These are phyloP conservation scores for Trichoderma aggressivum DNA, from an alignment of 2,329 filamentous ascomycete species.

Conservation along the genomic window DNA sequence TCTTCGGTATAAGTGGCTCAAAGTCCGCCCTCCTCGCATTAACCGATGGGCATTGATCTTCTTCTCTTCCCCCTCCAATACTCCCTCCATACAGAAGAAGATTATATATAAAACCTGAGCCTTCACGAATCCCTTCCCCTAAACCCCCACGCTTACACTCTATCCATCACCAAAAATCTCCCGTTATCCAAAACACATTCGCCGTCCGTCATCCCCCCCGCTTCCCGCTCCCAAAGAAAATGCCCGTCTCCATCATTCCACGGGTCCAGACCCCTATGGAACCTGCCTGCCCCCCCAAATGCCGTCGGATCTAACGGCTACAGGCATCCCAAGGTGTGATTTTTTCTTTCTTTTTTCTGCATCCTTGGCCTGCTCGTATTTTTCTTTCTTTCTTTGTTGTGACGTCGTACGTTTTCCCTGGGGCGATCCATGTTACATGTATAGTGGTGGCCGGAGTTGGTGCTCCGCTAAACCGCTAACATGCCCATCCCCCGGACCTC, in stretches of 20 bases:
- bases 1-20: not conserved
- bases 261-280: constrained; percentile 29
- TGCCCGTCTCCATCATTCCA: constrained; percentile 19
- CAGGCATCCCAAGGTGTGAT: not conserved
- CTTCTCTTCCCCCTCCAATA: not conserved
- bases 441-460: not conserved
- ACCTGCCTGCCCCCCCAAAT: constrained; percentile 22
- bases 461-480: not conserved
- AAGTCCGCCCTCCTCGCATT: not conserved
- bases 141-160: not conserved
- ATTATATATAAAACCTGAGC: not conserved
- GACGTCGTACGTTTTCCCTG: not conserved
- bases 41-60: not conserved
- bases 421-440: not conserved
- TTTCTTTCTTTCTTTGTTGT: not conserved
- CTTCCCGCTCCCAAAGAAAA: not conserved
- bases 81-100: not conserved
- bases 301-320: constrained; percentile 13
- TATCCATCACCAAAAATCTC: not conserved
- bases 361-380: not conserved
- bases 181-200: not conserved
- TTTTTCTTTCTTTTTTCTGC: not conserved
- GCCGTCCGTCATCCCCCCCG: not conserved
- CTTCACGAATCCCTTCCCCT: not conserved
- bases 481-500: not conserved